Conservation (phyloP, 2,329 filamentous ascomycete species). For the Lecanicillium sp. region DNA sequence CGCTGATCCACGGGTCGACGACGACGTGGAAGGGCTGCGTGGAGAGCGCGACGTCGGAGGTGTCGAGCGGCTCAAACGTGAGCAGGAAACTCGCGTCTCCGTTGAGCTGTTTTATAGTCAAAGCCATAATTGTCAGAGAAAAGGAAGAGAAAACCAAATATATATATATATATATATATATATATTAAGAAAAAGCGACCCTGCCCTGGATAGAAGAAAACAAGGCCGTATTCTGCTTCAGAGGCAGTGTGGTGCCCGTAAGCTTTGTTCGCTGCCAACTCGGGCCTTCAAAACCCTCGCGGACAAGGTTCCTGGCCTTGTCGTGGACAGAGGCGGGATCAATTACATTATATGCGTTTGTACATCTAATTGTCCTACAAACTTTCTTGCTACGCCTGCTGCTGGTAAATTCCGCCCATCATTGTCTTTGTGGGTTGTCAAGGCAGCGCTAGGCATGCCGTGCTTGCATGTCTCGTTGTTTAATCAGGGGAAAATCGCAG, state of each 20-base stretch:
- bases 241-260: no score
- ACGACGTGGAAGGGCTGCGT: slow-evolving; percentile 56
- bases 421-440: slow-evolving; percentile 2
- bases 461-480: no score
- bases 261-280: no score
- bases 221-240: no score
- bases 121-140: slow-evolving; percentile 42
- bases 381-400: background rate
- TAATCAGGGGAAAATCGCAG: no score
- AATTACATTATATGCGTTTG: background rate
- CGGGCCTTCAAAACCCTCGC: no score
- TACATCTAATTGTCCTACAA: background rate
- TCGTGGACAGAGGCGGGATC: no score
- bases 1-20: slow-evolving; percentile 65
- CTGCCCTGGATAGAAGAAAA: no score
- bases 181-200: no score
- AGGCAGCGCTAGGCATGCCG: slow-evolving; percentile 3
- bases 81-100: slow-evolving; percentile 60
- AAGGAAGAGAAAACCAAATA: background rate
- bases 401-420: no score
- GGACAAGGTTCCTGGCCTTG: no score
- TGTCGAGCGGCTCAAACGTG: slow-evolving; percentile 50
- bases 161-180: no score
- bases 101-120: slow-evolving; percentile 59
- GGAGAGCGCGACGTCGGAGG: slow-evolving; percentile 6